A percentile compares a stretch with the other conserved stretches of the same genome.
Conservation (phyloP, 768 basidiomycete genomes). For the Amanita fuliginea region DNA sequence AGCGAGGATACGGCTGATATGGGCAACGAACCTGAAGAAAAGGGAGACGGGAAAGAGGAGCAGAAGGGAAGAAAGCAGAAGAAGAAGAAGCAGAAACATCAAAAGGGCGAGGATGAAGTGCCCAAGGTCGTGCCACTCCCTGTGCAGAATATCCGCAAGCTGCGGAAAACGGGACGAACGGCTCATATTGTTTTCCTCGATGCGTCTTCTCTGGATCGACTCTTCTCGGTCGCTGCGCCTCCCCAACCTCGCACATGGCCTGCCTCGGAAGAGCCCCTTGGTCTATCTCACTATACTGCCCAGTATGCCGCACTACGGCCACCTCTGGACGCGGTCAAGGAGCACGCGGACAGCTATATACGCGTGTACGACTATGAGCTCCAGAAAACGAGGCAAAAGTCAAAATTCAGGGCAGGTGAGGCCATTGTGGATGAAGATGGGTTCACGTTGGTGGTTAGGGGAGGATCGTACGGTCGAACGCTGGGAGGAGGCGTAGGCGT, state of each 20-base stretch:
- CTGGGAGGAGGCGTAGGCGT: slow-evolving; percentile 68
- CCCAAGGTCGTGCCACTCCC: slow-evolving; percentile 60
- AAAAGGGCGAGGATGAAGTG: slow-evolving; percentile 10
- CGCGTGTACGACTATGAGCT: slow-evolving; percentile 66
- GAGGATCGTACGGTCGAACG: slow-evolving; percentile 83
- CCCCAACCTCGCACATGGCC: slow-evolving; percentile 65
- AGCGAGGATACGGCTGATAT: slow-evolving; percentile 19
- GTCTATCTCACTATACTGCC: slow-evolving; percentile 61
- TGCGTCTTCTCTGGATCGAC: slow-evolving; percentile 51
- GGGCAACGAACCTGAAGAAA: slow-evolving; percentile 14
- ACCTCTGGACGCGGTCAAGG: slow-evolving; percentile 57
- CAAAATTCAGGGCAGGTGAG: slow-evolving; percentile 70
- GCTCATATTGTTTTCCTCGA: slow-evolving; percentile 72
- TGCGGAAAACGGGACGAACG: slow-evolving; percentile 51
- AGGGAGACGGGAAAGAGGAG: slow-evolving; percentile 13
- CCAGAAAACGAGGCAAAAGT: slow-evolving; percentile 47
- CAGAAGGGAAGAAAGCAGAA: slow-evolving; percentile 17
- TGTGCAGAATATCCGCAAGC: slow-evolving; percentile 33
- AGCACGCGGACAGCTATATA: slow-evolving; percentile 75
- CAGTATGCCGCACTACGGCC: slow-evolving; percentile 63
- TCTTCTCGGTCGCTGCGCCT: slow-evolving; percentile 17
- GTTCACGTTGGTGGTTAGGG: slow-evolving; percentile 88
- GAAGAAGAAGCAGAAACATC: slow-evolving; percentile 19
- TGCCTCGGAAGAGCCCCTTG: slow-evolving; percentile 33
- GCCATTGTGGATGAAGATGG: slow-evolving; percentile 91